Conservation (phyloP, 345 rosid genomes). For the Eucalyptus sp. region DNA sequence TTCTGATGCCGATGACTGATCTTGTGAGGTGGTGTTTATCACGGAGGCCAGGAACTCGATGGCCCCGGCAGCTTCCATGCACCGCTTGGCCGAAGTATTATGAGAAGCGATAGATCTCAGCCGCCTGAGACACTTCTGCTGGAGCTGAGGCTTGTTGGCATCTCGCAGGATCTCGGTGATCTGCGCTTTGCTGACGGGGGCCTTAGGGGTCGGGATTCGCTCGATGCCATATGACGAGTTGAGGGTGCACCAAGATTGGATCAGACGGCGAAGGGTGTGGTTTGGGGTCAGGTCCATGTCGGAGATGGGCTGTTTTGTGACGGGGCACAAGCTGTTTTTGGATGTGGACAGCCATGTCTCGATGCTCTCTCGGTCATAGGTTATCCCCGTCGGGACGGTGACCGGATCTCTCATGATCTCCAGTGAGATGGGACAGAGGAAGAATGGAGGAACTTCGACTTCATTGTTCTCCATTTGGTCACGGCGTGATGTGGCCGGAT, state of each 20-base stretch:
- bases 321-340: slow-evolving; percentile 8
- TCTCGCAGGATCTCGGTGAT: slow-evolving; percentile 37
- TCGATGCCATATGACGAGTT: slow-evolving; percentile 75
- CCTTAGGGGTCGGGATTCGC: slow-evolving; percentile 85
- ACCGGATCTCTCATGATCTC: slow-evolving; percentile 12
- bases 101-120: slow-evolving; percentile 43
- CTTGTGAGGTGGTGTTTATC: slow-evolving; percentile 1
- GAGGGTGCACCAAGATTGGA: slow-evolving; percentile 91
- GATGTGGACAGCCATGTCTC: slow-evolving; percentile 2
- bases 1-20: neutral
- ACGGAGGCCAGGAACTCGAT: slow-evolving; percentile 53
- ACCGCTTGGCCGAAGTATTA: slow-evolving; percentile 42
- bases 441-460: neutral
- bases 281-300: slow-evolving; percentile 53
- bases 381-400: slow-evolving; percentile 6
- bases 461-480: neutral
- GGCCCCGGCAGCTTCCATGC: slow-evolving; percentile 63
- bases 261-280: slow-evolving; percentile 69
- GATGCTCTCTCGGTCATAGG: slow-evolving; percentile 11
- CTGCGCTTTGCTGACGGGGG: slow-evolving; percentile 43
- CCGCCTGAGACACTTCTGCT: slow-evolving; percentile 37
- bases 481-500: neutral
- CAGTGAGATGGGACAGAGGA: slow-evolving; percentile 6
- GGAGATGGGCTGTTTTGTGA: slow-evolving; percentile 50
- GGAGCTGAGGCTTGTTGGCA: slow-evolving; percentile 35